Conservation (phyloP, 305 asterid species). For the Fraxinus sp. region DNA sequence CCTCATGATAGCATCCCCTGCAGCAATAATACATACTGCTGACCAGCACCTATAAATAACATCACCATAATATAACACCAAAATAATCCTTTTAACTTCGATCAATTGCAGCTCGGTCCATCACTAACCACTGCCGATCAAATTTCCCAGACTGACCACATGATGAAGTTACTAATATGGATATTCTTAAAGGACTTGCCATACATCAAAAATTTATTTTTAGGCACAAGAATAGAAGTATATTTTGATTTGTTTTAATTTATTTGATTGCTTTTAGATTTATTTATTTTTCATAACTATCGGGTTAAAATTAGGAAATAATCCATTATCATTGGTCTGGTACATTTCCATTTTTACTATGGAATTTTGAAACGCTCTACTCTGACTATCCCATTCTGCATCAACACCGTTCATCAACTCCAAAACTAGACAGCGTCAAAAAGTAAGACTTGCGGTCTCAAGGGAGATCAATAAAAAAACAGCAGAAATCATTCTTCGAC, state of each 20-base stretch:
- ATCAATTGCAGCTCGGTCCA: not conserved
- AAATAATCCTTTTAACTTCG: not conserved
- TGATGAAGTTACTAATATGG: not conserved
- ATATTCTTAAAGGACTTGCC: not conserved
- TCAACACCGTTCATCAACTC: not conserved
- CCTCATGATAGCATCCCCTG: not conserved
- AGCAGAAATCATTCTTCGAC: not conserved
- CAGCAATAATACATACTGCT: not conserved
- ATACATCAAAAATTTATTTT: not conserved
- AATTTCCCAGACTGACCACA: not conserved
- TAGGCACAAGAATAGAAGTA: not conserved
- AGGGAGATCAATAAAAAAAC: not conserved
- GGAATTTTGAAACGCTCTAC: not conserved
- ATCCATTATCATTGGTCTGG: not conserved
- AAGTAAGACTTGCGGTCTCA: not conserved
- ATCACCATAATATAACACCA: not conserved
- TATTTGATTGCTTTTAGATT: not conserved
- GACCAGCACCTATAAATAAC: not conserved
- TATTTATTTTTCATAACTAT: not conserved
- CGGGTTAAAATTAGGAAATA: not conserved
- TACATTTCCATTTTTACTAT: not conserved
- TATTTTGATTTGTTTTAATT: not conserved
- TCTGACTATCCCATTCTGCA: not conserved
- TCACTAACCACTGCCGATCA: not conserved
- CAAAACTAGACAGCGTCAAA: not conserved